Percentiles rank a stretch among this genome's conserved stretches.
Evolutionary conservation across 805 yeast genomes (phyloP).

Genomic region (Wickerhamomyces kurtzmanii): DNA sequence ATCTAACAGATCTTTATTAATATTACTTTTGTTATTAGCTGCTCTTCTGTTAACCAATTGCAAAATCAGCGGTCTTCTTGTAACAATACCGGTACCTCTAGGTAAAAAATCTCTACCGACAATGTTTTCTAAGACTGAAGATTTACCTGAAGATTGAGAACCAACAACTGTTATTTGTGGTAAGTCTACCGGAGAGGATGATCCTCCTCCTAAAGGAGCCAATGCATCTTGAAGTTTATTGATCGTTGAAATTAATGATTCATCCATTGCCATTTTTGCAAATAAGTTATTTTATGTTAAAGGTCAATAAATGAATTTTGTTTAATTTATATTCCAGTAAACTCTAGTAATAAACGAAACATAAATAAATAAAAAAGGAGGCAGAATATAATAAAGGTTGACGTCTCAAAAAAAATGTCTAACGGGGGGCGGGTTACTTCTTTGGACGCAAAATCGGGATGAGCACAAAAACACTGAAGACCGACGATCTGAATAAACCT

Average conservation of each 20-base stretch:
- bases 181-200: slow-evolving; percentile 74
- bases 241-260: slow-evolving; percentile 62
- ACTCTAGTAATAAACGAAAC: neutral
- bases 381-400: neutral
- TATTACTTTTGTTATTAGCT: slow-evolving; percentile 12
- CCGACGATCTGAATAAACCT: too few species aligned
- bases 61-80: slow-evolving; percentile 77
- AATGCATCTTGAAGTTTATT: slow-evolving; percentile 80
- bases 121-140: slow-evolving; percentile 82
- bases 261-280: slow-evolving; percentile 70
- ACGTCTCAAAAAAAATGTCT: neutral
- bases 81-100: slow-evolving; percentile 88
- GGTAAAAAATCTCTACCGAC: slow-evolving; percentile 90
- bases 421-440: slow-evolving; percentile 1
- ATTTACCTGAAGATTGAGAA: slow-evolving; percentile 83
- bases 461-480: too few species aligned
- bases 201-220: slow-evolving; percentile 79
- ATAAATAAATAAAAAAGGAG: neutral
- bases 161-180: slow-evolving; percentile 96
- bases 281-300: too few species aligned
- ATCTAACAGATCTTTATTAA: slow-evolving; percentile 16
- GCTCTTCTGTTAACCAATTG: slow-evolving; percentile 70
- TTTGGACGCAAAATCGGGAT: too few species aligned
- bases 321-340: neutral
- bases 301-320: neutral